Conservation (phyloP, 1,284 basidiomycete species). For the Termitomyces sp. region DNA sequence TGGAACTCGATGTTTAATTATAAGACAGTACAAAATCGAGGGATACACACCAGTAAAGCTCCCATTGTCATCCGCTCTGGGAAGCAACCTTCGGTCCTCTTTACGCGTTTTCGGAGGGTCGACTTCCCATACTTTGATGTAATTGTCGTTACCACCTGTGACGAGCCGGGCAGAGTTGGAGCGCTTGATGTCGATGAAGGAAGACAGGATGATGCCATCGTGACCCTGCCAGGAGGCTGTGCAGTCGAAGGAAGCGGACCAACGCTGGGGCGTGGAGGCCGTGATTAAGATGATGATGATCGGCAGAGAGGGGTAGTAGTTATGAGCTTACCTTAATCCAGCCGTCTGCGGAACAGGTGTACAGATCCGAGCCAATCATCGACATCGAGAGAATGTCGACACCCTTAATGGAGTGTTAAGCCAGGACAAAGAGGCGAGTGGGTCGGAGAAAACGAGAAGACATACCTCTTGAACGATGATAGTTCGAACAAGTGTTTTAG, state of each 20-base stretch:
- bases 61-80: neutral
- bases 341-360: conserved; percentile 81
- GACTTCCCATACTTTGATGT: conserved; percentile 76
- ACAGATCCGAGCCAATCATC: conserved; percentile 72
- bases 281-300: neutral
- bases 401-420: conserved; percentile 28
- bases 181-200: conserved; percentile 42
- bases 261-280: conserved; percentile 43
- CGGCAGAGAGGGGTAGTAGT: neutral
- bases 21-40: neutral
- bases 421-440: neutral
- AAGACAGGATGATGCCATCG: conserved; percentile 77
- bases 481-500: conserved; percentile 78
- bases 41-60: conserved; percentile 5
- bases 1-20: neutral
- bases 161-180: conserved; percentile 45
- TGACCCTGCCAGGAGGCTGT: conserved; percentile 80
- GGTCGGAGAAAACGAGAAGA: neutral
- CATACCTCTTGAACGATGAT: conserved; percentile 80
- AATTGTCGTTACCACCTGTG: conserved; percentile 82
- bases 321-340: conserved; percentile 53
- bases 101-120: conserved; percentile 25
- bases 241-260: conserved; percentile 80
- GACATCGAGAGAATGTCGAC: conserved; percentile 79
- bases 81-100: conserved; percentile 5